Evolutionary conservation across 805 yeast species (phyloP).

Genomic region (Ogataea chonburiensis): DNA sequence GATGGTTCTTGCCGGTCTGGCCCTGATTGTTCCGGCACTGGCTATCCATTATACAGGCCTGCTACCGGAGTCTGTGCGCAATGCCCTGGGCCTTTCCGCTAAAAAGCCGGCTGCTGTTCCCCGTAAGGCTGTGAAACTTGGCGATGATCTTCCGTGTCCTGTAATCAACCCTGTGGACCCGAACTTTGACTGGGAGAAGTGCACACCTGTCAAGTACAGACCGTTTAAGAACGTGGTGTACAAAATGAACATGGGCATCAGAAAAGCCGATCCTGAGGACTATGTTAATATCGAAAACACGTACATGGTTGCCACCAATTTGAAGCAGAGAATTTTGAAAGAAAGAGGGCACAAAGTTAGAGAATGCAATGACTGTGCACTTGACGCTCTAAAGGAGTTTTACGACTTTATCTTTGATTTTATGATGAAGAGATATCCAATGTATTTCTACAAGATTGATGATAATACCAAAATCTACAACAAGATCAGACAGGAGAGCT

Average conservation of each 20-base stretch:
- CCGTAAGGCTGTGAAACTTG: neutral
- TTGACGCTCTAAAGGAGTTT: conserved; percentile 46
- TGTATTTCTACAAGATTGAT: conserved; percentile 39
- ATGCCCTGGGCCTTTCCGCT: conserved; percentile 3
- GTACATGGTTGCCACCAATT: conserved; percentile 44
- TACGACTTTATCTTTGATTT: conserved; percentile 40
- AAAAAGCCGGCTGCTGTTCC: neutral
- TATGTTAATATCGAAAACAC: conserved; percentile 64
- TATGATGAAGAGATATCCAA: conserved; percentile 51
- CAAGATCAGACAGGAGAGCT: conserved; percentile 39
- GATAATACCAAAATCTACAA: conserved; percentile 34
- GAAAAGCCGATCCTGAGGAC: conserved; percentile 47
- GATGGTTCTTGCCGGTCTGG: conserved; percentile 8
- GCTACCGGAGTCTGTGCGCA: conserved; percentile 5
- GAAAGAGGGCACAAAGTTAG: conserved; percentile 35
- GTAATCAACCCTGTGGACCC: conserved; percentile 33
- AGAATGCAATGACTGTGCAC: conserved; percentile 34
- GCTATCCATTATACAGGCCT: conserved; percentile 5
- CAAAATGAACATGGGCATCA: conserved; percentile 62
- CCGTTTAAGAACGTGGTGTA: conserved; percentile 53
- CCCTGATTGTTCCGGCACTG: conserved; percentile 9
- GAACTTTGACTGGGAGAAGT: conserved; percentile 43
- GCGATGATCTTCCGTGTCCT: conserved; percentile 17
- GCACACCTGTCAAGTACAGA: conserved; percentile 42
- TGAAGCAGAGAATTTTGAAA: conserved; percentile 37